A percentile compares a stretch with the other conserved stretches of the same genome.
These are phyloP conservation scores for Calonectria pseudoreteaudii DNA, from an alignment of 2,329 filamentous ascomycete genomes.

Conservation along the genomic window DNA sequence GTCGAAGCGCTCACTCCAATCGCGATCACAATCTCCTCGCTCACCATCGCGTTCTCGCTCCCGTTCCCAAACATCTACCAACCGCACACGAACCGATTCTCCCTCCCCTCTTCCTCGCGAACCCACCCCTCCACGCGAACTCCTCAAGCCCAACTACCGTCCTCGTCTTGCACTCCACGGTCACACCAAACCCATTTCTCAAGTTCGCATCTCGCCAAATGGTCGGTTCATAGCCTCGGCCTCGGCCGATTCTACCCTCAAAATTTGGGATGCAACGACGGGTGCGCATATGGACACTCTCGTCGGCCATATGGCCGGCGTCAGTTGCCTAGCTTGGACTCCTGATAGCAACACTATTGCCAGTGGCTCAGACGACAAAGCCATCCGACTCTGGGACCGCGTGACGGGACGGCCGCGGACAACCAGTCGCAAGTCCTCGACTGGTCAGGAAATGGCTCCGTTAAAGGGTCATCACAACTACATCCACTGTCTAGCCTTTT, in stretches of 20 bases:
- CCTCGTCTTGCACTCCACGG: slow-evolving; percentile 79
- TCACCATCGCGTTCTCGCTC: slow-evolving; percentile 46
- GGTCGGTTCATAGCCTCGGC: slow-evolving; percentile 90
- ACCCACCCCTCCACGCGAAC: slow-evolving; percentile 58
- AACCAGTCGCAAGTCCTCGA: slow-evolving; percentile 53
- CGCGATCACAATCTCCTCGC: slow-evolving; percentile 45
- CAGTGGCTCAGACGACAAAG: slow-evolving; percentile 95
- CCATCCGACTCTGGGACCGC: slow-evolving; percentile 91
- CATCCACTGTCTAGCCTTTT: slow-evolving; percentile 92
- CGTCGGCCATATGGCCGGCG: slow-evolving; percentile 91
- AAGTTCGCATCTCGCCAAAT: slow-evolving; percentile 92
- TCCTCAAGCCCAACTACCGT: slow-evolving; percentile 73
- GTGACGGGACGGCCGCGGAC: slow-evolving; percentile 68
- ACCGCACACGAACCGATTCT: slow-evolving; percentile 47
- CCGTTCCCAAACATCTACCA: slow-evolving; percentile 44
- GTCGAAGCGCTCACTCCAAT: slow-evolving; percentile 49
- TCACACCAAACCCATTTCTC: slow-evolving; percentile 82
- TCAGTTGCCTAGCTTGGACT: slow-evolving; percentile 94
- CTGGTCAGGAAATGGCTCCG: slow-evolving; percentile 60
- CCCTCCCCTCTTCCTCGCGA: slow-evolving; percentile 40
- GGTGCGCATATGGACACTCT: slow-evolving; percentile 88
- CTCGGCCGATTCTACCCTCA: slow-evolving; percentile 90
- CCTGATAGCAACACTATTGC: slow-evolving; percentile 90
- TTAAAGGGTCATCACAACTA: slow-evolving; percentile 95
- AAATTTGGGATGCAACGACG: slow-evolving; percentile 86